Percentiles rank a stretch among this genome's conserved stretches.
These are phyloP conservation scores for Claviceps quebecensis DNA, from an alignment of 2,329 filamentous ascomycete genomes.

Conservation along the genomic window DNA sequence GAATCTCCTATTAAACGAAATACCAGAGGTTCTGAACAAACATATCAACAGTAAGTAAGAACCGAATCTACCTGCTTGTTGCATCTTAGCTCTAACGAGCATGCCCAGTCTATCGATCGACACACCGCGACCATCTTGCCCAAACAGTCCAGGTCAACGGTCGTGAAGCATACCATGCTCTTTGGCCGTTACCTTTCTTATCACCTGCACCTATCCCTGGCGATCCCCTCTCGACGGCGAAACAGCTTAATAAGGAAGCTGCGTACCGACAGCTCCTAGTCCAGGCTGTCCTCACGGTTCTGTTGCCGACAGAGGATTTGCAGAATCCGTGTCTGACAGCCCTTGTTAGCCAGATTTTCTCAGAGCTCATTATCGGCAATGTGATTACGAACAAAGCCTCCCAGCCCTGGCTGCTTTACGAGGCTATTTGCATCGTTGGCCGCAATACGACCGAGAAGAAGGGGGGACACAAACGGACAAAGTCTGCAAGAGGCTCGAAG, in stretches of 20 bases:
- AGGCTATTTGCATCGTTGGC: constrained; percentile 62
- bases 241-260: constrained; percentile 64
- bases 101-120: constrained; percentile 54
- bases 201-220: constrained; percentile 55
- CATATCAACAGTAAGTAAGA: constrained; percentile 58
- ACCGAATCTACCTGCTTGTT: too few species aligned
- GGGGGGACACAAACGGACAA: constrained; percentile 5
- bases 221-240: constrained; percentile 33
- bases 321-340: constrained; percentile 75
- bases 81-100: neutral
- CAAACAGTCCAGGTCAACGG: constrained; percentile 47
- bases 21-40: constrained; percentile 65
- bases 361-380: constrained; percentile 79
- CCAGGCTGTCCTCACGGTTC: constrained; percentile 63
- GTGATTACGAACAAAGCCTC: constrained; percentile 66
- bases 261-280: constrained; percentile 82
- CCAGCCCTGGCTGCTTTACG: constrained; percentile 82
- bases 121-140: constrained; percentile 42
- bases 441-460: constrained; percentile 22
- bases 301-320: constrained; percentile 85
- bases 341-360: constrained; percentile 74
- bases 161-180: constrained; percentile 65
- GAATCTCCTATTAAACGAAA: constrained; percentile 70
- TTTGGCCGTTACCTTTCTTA: constrained; percentile 69
- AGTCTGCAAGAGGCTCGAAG: neutral